A percentile compares a stretch with the other conserved stretches of the same genome.
phyloP scores from a whole-genome alignment of 306 rosid species.

The Hylodesmum podocarpum region DNA sequence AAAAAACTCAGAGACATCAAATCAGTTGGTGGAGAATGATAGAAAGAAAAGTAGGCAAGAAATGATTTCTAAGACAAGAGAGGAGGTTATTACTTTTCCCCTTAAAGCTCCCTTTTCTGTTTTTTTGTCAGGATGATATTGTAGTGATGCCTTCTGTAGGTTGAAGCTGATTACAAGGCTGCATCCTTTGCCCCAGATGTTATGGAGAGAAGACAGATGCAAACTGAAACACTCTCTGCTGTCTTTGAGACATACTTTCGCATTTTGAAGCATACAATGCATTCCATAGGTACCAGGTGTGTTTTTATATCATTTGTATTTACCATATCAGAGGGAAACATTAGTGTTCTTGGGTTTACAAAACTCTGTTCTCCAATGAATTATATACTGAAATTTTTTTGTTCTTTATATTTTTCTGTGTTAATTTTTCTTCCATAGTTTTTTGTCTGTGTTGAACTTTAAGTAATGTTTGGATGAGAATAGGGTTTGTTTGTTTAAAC shows the following conservation, averaged over 20 bases:
- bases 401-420: not conserved
- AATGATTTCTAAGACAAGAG: slow-evolving; percentile 60
- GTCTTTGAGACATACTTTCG: slow-evolving; percentile 94
- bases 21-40: slow-evolving; percentile 60
- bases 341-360: not conserved
- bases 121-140: slow-evolving; percentile 18
- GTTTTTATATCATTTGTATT: slow-evolving; percentile 18
- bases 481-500: no score
- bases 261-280: slow-evolving; percentile 78
- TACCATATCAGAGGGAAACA: not conserved
- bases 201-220: slow-evolving; percentile 69
- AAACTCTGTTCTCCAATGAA: not conserved
- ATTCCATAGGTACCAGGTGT: slow-evolving; percentile 55
- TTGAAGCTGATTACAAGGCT: slow-evolving; percentile 93
- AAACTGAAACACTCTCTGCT: slow-evolving; percentile 88
- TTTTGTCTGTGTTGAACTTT: not conserved
- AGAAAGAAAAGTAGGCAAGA: slow-evolving; percentile 71
- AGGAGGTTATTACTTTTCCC: slow-evolving; percentile 61
- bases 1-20: slow-evolving; percentile 58
- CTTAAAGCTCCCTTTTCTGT: slow-evolving; percentile 14
- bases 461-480: not conserved
- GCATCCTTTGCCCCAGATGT: slow-evolving; percentile 75
- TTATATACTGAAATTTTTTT: not conserved
- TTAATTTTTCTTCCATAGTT: not conserved
- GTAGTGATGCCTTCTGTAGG: slow-evolving; percentile 48